phyloP scores from a whole-genome alignment of 441 rosid genomes.

The Adansonia grandidieri region DNA sequence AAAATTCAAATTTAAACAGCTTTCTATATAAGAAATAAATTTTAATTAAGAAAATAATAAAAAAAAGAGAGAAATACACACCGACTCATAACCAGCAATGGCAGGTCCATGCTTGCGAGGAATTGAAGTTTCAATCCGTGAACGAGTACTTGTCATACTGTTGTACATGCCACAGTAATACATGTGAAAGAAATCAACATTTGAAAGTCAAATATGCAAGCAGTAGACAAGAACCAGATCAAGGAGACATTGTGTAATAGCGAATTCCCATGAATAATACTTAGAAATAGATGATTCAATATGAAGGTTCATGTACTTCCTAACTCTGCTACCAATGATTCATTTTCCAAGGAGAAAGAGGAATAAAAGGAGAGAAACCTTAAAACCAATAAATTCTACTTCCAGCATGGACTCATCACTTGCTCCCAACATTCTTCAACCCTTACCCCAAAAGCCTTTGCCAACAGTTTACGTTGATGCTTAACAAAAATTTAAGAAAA shows the following conservation, averaged over 20 bases:
- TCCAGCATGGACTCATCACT: background rate
- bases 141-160: conserved; percentile 84
- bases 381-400: background rate
- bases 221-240: background rate
- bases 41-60: background rate
- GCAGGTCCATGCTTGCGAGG: conserved; percentile 99
- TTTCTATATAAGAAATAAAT: conserved; percentile 14
- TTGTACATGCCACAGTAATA: conserved; percentile 17
- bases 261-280: conserved; percentile 11
- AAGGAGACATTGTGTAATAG: background rate
- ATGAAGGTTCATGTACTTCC: conserved; percentile 7
- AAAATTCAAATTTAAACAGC: conserved; percentile 19
- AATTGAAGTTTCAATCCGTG: conserved; percentile 86
- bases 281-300: background rate
- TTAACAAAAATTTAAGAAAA: background rate
- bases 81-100: conserved; percentile 93
- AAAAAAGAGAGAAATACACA: conserved; percentile 42
- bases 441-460: background rate
- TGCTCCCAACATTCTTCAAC: background rate
- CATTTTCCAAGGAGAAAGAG: background rate
- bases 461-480: background rate
- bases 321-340: background rate
- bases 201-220: background rate
- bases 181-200: conserved; percentile 2
- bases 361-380: background rate